Evolutionary conservation across 225 moss, liverwort and hornwort species (phyloP).

Genomic region (Polytrichum formosum): DNA sequence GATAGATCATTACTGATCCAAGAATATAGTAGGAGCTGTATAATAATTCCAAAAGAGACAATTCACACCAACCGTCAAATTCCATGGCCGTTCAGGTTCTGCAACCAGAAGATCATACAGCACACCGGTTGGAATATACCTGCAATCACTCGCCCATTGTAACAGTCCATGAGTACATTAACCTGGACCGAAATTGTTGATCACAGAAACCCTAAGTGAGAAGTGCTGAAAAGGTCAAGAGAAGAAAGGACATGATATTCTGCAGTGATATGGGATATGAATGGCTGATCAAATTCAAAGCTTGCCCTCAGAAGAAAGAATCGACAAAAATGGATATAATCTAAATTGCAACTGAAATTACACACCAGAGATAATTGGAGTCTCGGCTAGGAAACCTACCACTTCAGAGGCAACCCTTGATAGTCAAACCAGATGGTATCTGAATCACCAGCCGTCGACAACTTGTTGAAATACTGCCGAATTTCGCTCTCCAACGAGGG

Average conservation of each 20-base stretch:
- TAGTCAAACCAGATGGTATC: constrained; percentile 98
- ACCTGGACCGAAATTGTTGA: too few relatives aligned
- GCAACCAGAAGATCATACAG: constrained; percentile 90
- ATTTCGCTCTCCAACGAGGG: constrained; percentile 74
- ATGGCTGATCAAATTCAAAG: too few relatives aligned
- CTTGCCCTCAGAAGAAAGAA: too few relatives aligned
- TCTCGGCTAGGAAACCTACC: constrained; percentile 27
- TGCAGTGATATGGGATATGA: too few relatives aligned
- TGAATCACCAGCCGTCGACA: constrained; percentile 67
- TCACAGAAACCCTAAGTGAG: too few relatives aligned
- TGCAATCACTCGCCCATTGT: constrained; percentile 24
- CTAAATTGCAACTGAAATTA: too few relatives aligned
- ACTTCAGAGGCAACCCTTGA: constrained; percentile 87
- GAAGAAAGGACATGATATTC: too few relatives aligned
- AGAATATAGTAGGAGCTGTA: background rate
- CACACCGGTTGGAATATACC: constrained; percentile 98
- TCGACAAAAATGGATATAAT: too few relatives aligned
- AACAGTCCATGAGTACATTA: background rate
- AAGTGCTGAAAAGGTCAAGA: too few relatives aligned
- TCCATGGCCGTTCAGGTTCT: constrained; percentile 96
- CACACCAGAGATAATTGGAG: background rate
- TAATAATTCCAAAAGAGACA: background rate
- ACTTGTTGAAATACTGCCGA: constrained; percentile 72
- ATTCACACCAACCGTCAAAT: constrained; percentile 63
- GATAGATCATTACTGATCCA: background rate